Evolutionary conservation across 805 yeast species (phyloP).

Genomic region (Wickerhamomyces ciferrii): DNA sequence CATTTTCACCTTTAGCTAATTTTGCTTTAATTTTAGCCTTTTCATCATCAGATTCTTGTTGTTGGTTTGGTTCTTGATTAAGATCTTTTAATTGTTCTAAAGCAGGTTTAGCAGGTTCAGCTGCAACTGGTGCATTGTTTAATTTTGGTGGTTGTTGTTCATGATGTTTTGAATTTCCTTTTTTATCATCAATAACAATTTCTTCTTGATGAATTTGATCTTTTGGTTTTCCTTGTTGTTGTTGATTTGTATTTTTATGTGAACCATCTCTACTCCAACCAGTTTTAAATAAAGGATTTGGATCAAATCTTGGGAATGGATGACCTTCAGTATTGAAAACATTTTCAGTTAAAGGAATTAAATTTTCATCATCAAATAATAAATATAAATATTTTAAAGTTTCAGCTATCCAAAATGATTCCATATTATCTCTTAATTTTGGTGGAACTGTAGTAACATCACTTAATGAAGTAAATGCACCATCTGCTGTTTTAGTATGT

Average conservation of each 20-base stretch:
- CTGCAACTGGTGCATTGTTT: constrained; percentile 14
- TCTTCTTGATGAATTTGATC: constrained; percentile 14
- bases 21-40: constrained; percentile 5
- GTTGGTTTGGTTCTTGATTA: neutral
- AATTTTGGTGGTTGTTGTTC: constrained; percentile 1
- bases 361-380: constrained; percentile 63
- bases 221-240: constrained; percentile 1
- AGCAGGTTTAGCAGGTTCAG: constrained; percentile 20
- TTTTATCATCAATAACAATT: constrained; percentile 16
- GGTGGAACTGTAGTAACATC: constrained; percentile 62
- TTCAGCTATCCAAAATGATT: constrained; percentile 92
- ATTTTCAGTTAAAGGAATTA: constrained; percentile 59
- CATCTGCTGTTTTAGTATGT: constrained; percentile 45
- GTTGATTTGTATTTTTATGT: neutral
- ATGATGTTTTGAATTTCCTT: neutral
- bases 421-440: constrained; percentile 63
- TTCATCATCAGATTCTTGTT: neutral
- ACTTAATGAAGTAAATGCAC: constrained; percentile 57
- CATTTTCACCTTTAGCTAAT: constrained; percentile 6
- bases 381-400: constrained; percentile 82
- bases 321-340: constrained; percentile 94
- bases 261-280: constrained; percentile 48
- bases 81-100: constrained; percentile 14
- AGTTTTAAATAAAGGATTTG: constrained; percentile 46
- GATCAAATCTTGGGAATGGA: constrained; percentile 73